Evolutionary conservation across 2,329 filamentous ascomycete species (phyloP).

Genomic region (Furcasterigmium furcatum): DNA sequence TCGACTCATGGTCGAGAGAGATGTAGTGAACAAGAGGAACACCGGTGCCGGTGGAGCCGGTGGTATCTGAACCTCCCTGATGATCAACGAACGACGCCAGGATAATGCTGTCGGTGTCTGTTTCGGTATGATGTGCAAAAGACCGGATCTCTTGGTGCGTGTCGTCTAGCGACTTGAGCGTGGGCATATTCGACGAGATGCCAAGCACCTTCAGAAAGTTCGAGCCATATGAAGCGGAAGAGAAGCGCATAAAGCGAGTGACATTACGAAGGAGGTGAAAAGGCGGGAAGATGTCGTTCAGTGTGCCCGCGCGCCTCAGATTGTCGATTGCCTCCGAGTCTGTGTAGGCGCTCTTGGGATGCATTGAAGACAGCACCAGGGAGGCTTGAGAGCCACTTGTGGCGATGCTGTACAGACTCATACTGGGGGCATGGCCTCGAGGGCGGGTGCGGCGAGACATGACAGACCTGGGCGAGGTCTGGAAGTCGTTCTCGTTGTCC

Average conservation of each 20-base stretch:
- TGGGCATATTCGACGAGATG: conserved; percentile 49
- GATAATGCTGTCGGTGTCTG: conserved; percentile 55
- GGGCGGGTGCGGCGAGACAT: conserved; percentile 23
- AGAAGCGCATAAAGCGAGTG: conserved; percentile 62
- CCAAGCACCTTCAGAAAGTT: conserved; percentile 62
- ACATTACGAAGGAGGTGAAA: conserved; percentile 60
- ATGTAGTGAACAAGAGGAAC: conserved; percentile 73
- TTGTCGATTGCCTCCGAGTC: conserved; percentile 44
- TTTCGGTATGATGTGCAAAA: conserved; percentile 61
- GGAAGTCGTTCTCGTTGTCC: conserved; percentile 11
- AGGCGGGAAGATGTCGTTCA: conserved; percentile 57
- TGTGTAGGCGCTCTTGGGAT: conserved; percentile 44
- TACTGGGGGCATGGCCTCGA: conserved; percentile 43
- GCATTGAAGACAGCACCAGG: conserved; percentile 45
- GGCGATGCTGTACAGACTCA: conserved; percentile 60
- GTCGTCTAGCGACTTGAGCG: conserved; percentile 34
- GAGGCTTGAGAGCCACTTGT: conserved; percentile 55
- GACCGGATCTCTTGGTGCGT: conserved; percentile 60
- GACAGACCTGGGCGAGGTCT: not conserved
- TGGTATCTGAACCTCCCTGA: conserved; percentile 62
- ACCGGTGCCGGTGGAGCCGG: conserved; percentile 61
- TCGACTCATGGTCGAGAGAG: conserved; percentile 67
- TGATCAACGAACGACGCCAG: conserved; percentile 70
- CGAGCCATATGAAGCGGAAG: conserved; percentile 64
- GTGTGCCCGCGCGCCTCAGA: conserved; percentile 47